Conservation (phyloP, 2,329 filamentous ascomycete species). For the Aspergillus sp. region DNA sequence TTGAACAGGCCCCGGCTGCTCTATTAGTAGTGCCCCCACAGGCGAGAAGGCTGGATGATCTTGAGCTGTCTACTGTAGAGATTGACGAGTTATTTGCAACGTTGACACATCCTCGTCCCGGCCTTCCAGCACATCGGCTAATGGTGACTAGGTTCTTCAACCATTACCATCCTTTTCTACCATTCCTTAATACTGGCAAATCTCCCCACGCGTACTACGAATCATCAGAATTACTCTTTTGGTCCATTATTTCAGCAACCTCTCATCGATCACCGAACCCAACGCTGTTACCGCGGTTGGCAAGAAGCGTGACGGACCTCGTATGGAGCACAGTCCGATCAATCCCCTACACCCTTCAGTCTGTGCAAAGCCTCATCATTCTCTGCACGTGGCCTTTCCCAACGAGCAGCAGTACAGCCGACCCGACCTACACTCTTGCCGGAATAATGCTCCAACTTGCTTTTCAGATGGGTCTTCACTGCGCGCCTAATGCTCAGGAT, state of each 20-base stretch:
- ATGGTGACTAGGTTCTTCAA: not conserved
- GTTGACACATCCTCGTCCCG: not conserved
- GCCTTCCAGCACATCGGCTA: not conserved
- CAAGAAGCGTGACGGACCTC: not conserved
- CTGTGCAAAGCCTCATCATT: not conserved
- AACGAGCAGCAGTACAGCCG: not conserved
- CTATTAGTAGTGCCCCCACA: not conserved
- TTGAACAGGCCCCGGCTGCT: not conserved
- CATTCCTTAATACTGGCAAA: not conserved
- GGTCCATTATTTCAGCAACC: not conserved
- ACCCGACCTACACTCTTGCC: not conserved
- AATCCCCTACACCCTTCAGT: not conserved
- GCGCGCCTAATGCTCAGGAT: not conserved
- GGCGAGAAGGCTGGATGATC: not conserved
- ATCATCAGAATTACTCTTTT: not conserved
- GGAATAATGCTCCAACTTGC: not conserved
- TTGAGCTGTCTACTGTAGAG: not conserved
- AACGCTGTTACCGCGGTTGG: not conserved
- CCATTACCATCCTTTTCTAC: not conserved
- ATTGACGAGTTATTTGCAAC: not conserved
- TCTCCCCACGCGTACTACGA: not conserved
- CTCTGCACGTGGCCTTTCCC: not conserved
- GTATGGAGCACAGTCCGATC: not conserved
- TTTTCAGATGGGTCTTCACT: not conserved
- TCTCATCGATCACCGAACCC: not conserved